Base-by-base conservation (phyloP, 805 yeast species). In the Saccharomycopsis guyanensis region DNA sequence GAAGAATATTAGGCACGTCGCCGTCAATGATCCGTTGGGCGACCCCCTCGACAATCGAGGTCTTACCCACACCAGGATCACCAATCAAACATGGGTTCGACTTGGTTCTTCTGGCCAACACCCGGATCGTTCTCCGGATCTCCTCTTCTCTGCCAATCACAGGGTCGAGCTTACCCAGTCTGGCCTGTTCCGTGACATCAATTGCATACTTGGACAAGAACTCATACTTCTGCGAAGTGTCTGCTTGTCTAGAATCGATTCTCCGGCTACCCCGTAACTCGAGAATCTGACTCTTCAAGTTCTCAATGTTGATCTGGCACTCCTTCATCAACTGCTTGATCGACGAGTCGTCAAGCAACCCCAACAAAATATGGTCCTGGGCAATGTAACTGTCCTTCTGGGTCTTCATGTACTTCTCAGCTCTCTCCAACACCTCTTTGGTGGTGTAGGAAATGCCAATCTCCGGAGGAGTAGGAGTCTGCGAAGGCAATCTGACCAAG, bases 51-150 rank as follows among this genome's bases (percentile, higher is more conserved):
- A 93, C 96, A 57, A 93, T 91, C 25, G 95, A 86, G 33, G 98
- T 93, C 69, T 93, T 93, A 73, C 98, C 98, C 45, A 93, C 97
- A 78, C 98, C 98, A 36, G 98, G 96, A 59, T 93, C 98, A 73
- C 98, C 98, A 58, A 93, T 88, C 50, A 93, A 69, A 57, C 95
- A 93, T 13, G 97, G 96, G 62, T 93, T 93, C 4, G 97, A 89
- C 67, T 93, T 93, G 36, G 95, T 86, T 68, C 98, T 80, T 69
- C 98, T 82, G n/a, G 98, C 89, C 51, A 93, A 72, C 2, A 93
- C 96, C 52, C 97, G 77, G 50, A 93, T 91, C 27, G 96, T 86
- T 55, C 97, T 76, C 68, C 97, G 78, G 55, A 93, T 93, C 68
- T 93, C 98, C 66, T 93, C 98, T 64, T 93, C 98, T 69, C 98